phyloP scores from a whole-genome alignment of 192 early-diverging fungal species.

The Chytriomyces sp. region DNA sequence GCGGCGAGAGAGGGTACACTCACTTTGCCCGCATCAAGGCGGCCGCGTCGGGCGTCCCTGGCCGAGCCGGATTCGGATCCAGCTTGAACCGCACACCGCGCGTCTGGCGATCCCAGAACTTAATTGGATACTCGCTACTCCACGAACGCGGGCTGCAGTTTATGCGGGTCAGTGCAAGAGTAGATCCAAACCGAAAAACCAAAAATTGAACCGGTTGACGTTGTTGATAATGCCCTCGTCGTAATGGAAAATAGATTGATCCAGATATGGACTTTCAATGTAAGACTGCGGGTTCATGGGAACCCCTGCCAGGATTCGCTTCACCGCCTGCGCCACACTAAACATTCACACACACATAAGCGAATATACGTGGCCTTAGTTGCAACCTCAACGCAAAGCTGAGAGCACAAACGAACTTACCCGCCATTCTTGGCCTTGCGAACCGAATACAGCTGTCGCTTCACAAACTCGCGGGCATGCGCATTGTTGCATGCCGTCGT shows the following conservation, averaged over 20 bases:
- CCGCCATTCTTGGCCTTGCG: conserved; percentile 74
- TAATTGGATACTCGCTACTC: conserved; percentile 56
- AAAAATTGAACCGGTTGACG: conserved; percentile 56
- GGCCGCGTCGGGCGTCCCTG: background rate
- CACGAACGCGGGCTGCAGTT: conserved; percentile 37
- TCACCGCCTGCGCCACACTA: conserved; percentile 61
- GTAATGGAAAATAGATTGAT: conserved; percentile 65
- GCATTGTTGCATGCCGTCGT: conserved; percentile 57
- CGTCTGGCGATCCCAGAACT: conserved; percentile 63
- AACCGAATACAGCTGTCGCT: conserved; percentile 57
- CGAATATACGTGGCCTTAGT: too few relatives aligned
- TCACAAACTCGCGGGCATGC: conserved; percentile 57
- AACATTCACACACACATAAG: background rate
- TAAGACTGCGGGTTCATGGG: conserved; percentile 67
- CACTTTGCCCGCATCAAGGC: background rate
- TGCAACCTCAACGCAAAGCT: too few relatives aligned
- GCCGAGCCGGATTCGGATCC: conserved; percentile 41
- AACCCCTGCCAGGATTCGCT: conserved; percentile 56
- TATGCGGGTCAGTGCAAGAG: background rate
- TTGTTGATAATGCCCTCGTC: conserved; percentile 68
- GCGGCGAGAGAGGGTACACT: too few relatives aligned
- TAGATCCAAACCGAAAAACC: background rate
- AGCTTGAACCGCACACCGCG: conserved; percentile 64
- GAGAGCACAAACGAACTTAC: too few relatives aligned
- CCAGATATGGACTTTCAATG: conserved; percentile 68